Conservation (phyloP, 306 rosid species). For the Castanea crenata region DNA sequence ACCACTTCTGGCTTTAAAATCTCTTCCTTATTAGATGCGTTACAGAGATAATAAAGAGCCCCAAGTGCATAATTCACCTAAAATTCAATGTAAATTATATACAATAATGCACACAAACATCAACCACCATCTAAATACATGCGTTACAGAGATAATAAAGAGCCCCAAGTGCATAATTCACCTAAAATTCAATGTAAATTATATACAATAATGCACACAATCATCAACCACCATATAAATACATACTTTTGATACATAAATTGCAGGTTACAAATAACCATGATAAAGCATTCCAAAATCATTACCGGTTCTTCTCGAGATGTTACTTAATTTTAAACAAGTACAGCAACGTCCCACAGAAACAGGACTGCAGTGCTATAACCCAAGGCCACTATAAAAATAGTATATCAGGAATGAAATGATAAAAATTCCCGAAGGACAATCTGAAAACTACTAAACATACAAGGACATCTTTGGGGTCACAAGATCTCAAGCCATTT, state of each 20-base stretch:
- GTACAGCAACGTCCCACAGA: too few relatives aligned
- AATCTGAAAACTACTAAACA: too few relatives aligned
- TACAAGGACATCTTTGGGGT: too few relatives aligned
- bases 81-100: not conserved
- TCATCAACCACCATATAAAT: not conserved
- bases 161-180: slow-evolving; percentile 77
- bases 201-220: not conserved
- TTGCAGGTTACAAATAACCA: not conserved
- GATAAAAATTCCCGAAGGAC: too few relatives aligned
- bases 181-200: slow-evolving; percentile 35
- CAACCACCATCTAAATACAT: not conserved
- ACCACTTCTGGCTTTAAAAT: slow-evolving; percentile 83
- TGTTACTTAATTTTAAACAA: too few relatives aligned
- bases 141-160: slow-evolving; percentile 64
- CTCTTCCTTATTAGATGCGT: slow-evolving; percentile 56
- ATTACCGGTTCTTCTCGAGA: not conserved
- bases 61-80: slow-evolving; percentile 87
- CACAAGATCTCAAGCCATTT: too few relatives aligned
- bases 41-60: slow-evolving; percentile 67
- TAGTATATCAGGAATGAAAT: too few relatives aligned
- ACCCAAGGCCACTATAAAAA: too few relatives aligned
- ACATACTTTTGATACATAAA: not conserved
- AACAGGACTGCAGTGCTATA: too few relatives aligned
- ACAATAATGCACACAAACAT: not conserved
- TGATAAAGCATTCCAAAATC: not conserved